phyloP scores from a whole-genome alignment of 108 stramenopile species.

The Nitzschia sp. region DNA sequence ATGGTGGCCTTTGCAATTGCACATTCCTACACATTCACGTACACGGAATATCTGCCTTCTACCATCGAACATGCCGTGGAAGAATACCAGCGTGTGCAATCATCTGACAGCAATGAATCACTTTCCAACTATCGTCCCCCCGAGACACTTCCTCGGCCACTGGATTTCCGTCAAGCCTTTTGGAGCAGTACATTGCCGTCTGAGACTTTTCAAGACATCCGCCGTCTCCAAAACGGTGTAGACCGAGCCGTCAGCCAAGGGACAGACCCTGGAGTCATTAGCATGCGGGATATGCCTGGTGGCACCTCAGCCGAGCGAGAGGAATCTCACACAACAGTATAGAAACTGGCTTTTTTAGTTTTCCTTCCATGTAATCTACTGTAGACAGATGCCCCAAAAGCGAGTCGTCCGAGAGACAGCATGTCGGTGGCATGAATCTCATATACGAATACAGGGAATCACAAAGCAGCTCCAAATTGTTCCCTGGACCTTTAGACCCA shows the following conservation, averaged over 20 bases:
- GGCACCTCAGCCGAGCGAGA: background rate
- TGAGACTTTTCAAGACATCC: conserved; percentile 79
- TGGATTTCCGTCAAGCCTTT: conserved; percentile 72
- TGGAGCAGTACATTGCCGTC: conserved; percentile 75
- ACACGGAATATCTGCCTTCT: conserved; percentile 84
- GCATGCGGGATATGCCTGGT: conserved; percentile 24
- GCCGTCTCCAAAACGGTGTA: conserved; percentile 50
- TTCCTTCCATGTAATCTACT: background rate
- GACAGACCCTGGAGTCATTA: conserved; percentile 36
- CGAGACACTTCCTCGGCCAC: conserved; percentile 52
- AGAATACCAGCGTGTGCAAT: conserved; percentile 13
- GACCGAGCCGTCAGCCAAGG: conserved; percentile 25
- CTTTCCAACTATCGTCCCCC: conserved; percentile 57
- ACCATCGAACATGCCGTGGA: conserved; percentile 32
- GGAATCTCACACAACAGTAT: background rate
- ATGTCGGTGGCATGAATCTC: no score
- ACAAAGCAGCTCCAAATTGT: no score
- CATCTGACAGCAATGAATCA: conserved; percentile 18
- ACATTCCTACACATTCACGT: conserved; percentile 88
- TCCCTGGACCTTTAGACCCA: no score
- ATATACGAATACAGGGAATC: no score
- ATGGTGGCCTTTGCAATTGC: conserved; percentile 92
- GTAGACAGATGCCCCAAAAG: no score
- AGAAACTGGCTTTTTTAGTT: background rate
- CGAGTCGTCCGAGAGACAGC: no score